These are phyloP conservation scores for Rosa rugosa DNA, from an alignment of 306 rosid genomes.

Conservation along the genomic window DNA sequence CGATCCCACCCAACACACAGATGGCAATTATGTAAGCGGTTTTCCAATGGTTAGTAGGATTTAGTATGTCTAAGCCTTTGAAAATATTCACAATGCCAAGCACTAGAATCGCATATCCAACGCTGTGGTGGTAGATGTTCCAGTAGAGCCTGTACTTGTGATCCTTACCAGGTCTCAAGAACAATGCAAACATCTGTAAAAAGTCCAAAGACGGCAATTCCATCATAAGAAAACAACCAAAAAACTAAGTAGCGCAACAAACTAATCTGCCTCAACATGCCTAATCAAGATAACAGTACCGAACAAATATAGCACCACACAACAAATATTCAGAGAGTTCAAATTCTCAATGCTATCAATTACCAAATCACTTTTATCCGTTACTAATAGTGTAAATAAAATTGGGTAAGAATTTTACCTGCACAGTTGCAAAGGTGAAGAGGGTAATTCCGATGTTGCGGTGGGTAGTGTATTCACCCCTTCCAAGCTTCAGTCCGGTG, in stretches of 20 bases:
- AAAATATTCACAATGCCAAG: constrained; percentile 69
- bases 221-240: constrained; percentile 6
- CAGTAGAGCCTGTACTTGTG: constrained; percentile 67
- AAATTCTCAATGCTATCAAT: background rate
- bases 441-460: constrained; percentile 79
- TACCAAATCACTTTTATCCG: background rate
- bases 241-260: constrained; percentile 13
- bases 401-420: constrained; percentile 38
- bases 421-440: constrained; percentile 71
- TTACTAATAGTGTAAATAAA: background rate
- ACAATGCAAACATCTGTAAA: constrained; percentile 68
- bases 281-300: background rate
- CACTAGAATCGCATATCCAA: constrained; percentile 58
- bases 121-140: constrained; percentile 79
- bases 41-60: constrained; percentile 61
- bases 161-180: constrained; percentile 71
- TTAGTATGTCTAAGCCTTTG: constrained; percentile 59
- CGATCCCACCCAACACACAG: constrained; percentile 46
- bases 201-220: constrained; percentile 6
- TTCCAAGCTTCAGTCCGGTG: constrained; percentile 82
- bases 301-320: background rate
- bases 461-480: constrained; percentile 32
- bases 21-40: constrained; percentile 43
- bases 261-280: background rate
- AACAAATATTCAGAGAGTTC: background rate